Conservation (phyloP, 306 rosid genomes). For the Urtica urens region DNA sequence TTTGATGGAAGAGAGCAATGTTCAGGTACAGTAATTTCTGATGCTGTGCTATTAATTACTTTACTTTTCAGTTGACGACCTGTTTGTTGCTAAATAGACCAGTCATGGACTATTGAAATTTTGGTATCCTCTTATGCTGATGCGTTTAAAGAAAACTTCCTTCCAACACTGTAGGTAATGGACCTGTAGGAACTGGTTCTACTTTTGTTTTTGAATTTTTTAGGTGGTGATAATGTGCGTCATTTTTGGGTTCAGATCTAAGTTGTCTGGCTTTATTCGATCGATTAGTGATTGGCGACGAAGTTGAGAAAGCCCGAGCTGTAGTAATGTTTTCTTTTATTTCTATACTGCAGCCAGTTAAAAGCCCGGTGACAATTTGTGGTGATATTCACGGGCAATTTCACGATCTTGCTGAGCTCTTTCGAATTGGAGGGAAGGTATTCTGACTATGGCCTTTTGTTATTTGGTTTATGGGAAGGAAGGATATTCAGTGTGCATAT, state of each 20-base stretch:
- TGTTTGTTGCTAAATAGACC: conserved; percentile 7
- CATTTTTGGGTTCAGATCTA: background rate
- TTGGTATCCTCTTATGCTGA: conserved; percentile 4
- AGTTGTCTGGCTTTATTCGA: background rate
- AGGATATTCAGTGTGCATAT: background rate
- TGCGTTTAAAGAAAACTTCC: background rate
- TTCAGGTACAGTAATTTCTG: conserved; percentile 55
- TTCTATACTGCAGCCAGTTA: conserved; percentile 73
- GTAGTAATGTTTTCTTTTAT: conserved; percentile 17
- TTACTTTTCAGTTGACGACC: conserved; percentile 4
- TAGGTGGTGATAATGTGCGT: background rate
- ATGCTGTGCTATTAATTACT: conserved; percentile 7
- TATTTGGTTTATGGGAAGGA: too few relatives aligned
- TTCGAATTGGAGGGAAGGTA: conserved; percentile 99
- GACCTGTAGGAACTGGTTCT: conserved; percentile 5
- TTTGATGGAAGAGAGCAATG: conserved; percentile 92
- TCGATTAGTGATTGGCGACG: background rate
- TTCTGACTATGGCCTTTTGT: conserved; percentile 25
- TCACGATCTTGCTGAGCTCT: conserved; percentile 98
- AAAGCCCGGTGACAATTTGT: conserved; percentile 98
- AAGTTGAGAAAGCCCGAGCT: conserved; percentile 2
- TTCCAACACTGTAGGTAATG: conserved; percentile 1
- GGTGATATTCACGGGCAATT: conserved; percentile 99
- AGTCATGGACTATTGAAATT: conserved; percentile 8
- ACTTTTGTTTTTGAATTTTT: background rate